phyloP scores from a whole-genome alignment of 1,284 basidiomycete genomes.

The Ganoderma leucocontextum region DNA sequence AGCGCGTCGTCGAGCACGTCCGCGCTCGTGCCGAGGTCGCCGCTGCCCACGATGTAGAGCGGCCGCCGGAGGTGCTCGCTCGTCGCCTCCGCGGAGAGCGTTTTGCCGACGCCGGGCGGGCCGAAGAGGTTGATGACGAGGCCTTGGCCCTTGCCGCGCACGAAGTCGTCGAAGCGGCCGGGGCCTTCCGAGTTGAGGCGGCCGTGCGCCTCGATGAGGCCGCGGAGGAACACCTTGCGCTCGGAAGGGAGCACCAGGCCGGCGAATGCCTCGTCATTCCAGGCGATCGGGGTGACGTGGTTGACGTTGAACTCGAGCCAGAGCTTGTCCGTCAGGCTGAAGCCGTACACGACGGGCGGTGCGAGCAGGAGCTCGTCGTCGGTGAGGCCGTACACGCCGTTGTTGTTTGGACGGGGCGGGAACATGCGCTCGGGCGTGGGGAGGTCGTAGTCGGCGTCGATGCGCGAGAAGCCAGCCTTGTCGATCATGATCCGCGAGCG shows the following conservation, averaged over 20 bases:
- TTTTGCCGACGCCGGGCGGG: constrained; percentile 65
- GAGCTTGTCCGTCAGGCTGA: constrained; percentile 62
- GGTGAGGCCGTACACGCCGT: constrained; percentile 10
- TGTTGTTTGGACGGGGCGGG: background rate
- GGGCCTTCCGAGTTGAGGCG: constrained; percentile 41
- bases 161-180: constrained; percentile 63
- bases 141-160: constrained; percentile 68
- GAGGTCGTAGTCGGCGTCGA: constrained; percentile 16
- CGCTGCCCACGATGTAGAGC: constrained; percentile 64
- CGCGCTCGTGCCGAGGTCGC: constrained; percentile 62
- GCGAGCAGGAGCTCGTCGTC: constrained; percentile 55
- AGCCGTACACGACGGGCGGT: constrained; percentile 63
- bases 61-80: constrained; percentile 66
- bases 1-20: constrained; percentile 35
- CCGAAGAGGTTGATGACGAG: constrained; percentile 68
- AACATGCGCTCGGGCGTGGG: constrained; percentile 7
- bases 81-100: constrained; percentile 61
- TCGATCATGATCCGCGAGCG: constrained; percentile 61
- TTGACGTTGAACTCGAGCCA: constrained; percentile 68
- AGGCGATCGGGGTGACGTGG: constrained; percentile 56
- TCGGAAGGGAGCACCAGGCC: constrained; percentile 61
- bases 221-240: constrained; percentile 61
- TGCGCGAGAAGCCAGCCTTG: constrained; percentile 12
- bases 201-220: constrained; percentile 65
- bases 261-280: constrained; percentile 64